Conservation (phyloP, 2,329 filamentous ascomycete species). For the Magnaporthiopsis incrustans region DNA sequence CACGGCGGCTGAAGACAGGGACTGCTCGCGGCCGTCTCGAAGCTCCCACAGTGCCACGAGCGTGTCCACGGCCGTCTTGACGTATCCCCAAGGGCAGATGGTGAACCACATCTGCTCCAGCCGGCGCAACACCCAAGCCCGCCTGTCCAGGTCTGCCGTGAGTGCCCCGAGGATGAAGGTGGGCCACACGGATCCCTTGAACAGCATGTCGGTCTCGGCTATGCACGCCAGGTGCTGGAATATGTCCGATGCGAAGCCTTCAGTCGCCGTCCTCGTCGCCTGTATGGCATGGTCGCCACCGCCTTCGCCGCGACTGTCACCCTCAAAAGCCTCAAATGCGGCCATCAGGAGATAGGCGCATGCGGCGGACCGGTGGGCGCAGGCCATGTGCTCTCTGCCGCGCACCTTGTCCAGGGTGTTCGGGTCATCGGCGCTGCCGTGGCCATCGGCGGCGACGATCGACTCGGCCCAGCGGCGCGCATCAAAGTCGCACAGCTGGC, state of each 20-base stretch:
- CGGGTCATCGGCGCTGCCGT: conserved; percentile 25
- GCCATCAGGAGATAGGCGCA: conserved; percentile 39
- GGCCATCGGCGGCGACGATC: background rate
- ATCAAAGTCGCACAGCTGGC: conserved; percentile 1
- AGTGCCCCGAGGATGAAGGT: conserved; percentile 49
- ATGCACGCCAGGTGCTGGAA: conserved; percentile 39
- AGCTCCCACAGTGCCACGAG: conserved; percentile 34
- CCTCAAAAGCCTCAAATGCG: conserved; percentile 9
- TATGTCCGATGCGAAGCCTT: conserved; percentile 34
- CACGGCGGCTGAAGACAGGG: conserved; percentile 10
- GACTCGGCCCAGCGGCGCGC: conserved; percentile 3
- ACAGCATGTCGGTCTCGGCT: conserved; percentile 38
- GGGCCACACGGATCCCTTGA: conserved; percentile 50
- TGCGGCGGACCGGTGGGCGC: conserved; percentile 44
- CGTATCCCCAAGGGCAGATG: conserved; percentile 37
- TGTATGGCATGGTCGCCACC: too few species aligned
- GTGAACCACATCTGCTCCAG: conserved; percentile 17
- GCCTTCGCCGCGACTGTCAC: background rate
- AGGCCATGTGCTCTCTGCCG: conserved; percentile 71
- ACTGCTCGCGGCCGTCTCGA: conserved; percentile 19
- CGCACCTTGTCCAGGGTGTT: conserved; percentile 47
- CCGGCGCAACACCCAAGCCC: conserved; percentile 41
- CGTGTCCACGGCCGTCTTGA: conserved; percentile 38
- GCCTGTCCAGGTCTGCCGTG: conserved; percentile 30
- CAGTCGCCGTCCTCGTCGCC: conserved; percentile 19